Conservation (phyloP, 257 asterid species). For the Verbascum thapsus region DNA sequence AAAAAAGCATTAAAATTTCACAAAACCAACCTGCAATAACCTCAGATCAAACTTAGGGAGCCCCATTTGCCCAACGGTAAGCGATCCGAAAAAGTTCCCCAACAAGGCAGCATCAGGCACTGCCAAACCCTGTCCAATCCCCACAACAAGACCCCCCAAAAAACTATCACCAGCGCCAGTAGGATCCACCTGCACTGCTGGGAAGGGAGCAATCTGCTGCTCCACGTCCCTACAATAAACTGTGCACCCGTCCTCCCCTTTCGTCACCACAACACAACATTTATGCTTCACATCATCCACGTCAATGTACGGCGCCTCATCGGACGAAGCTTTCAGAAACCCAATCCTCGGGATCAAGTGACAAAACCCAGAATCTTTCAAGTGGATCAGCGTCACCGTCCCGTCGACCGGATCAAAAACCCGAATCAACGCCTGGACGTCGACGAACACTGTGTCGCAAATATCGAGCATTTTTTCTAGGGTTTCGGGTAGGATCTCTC, state of each 20-base stretch:
- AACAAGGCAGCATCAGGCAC: slow-evolving; percentile 86
- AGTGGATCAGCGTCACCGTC: slow-evolving; percentile 54
- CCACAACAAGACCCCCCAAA: slow-evolving; percentile 86
- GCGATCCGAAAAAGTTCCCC: slow-evolving; percentile 89
- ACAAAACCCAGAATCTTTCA: slow-evolving; percentile 66
- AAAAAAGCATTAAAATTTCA: background rate
- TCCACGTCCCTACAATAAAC: slow-evolving; percentile 55
- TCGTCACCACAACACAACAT: slow-evolving; percentile 88
- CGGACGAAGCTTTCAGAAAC: slow-evolving; percentile 79
- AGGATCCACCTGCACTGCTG: slow-evolving; percentile 82
- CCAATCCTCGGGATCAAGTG: slow-evolving; percentile 60
- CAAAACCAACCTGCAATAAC: slow-evolving; percentile 68
- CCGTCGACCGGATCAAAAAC: slow-evolving; percentile 71
- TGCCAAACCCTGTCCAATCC: slow-evolving; percentile 67
- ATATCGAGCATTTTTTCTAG: slow-evolving; percentile 69
- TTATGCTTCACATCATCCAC: slow-evolving; percentile 64
- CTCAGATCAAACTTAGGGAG: slow-evolving; percentile 67
- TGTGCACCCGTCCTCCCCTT: slow-evolving; percentile 87
- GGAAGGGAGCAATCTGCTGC: slow-evolving; percentile 71
- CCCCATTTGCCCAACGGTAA: slow-evolving; percentile 83
- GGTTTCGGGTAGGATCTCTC: slow-evolving; percentile 82
- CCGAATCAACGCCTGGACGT: slow-evolving; percentile 80
- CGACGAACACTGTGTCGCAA: slow-evolving; percentile 78
- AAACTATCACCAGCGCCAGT: slow-evolving; percentile 99
- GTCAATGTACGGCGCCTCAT: slow-evolving; percentile 75